Conservation (phyloP, 2,329 filamentous ascomycete species). For the Scedosporium boydii region DNA sequence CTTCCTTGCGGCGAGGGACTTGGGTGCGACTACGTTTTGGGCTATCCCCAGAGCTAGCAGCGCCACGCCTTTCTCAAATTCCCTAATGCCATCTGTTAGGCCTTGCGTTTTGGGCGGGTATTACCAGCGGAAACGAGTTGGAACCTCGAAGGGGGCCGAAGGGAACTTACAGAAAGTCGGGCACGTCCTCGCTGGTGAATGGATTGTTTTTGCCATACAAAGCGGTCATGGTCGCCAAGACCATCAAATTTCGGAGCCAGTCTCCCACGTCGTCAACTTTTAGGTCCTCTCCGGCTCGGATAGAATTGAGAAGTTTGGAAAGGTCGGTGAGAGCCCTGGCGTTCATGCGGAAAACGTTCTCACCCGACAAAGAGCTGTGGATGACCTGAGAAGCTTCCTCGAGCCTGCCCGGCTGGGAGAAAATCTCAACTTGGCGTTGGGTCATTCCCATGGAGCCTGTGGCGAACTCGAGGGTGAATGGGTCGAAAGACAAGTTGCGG, state of each 20-base stretch:
- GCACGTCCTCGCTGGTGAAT: slow-evolving; percentile 21
- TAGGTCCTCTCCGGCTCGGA: slow-evolving; percentile 10
- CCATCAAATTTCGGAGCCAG: slow-evolving; percentile 28
- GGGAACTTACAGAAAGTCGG: slow-evolving; percentile 26
- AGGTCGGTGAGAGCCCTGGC: slow-evolving; percentile 24
- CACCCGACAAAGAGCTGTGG: slow-evolving; percentile 20
- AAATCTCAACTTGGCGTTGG: slow-evolving; percentile 12
- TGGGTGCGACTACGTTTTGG: slow-evolving; percentile 15
- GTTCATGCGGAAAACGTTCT: slow-evolving; percentile 24
- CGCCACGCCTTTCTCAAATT: slow-evolving; percentile 18
- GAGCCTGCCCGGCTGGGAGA: slow-evolving; percentile 16
- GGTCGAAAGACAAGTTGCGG: slow-evolving; percentile 32
- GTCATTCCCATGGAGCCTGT: slow-evolving; percentile 27
- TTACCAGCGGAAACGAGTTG: not conserved
- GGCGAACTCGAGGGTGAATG: slow-evolving; percentile 26
- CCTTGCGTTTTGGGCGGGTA: slow-evolving; percentile 2
- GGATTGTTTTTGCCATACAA: slow-evolving; percentile 35
- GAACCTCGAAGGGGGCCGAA: not conserved
- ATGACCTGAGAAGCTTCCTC: slow-evolving; percentile 26
- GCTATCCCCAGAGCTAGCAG: slow-evolving; percentile 18
- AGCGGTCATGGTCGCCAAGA: slow-evolving; percentile 24
- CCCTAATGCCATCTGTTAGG: slow-evolving; percentile 11
- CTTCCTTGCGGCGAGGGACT: slow-evolving; percentile 14
- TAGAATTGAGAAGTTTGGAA: slow-evolving; percentile 16
- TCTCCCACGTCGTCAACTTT: slow-evolving; percentile 22